Base-by-base conservation (phyloP, 768 basidiomycete genomes). In the Grammothele lineata region DNA sequence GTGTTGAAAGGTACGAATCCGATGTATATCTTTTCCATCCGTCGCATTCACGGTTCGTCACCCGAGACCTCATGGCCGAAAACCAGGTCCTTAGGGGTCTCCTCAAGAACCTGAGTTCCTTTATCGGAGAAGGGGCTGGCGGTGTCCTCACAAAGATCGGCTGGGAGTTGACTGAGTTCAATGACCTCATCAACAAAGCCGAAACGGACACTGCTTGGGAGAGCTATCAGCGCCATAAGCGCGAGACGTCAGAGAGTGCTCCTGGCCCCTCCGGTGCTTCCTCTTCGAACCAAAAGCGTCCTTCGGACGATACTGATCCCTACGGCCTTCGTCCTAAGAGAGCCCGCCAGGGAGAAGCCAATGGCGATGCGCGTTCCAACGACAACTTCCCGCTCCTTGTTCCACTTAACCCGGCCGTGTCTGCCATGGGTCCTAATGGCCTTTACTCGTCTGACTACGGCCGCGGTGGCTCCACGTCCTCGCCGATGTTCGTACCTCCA, bases 161-260 rank as follows among this genome's bases (percentile, higher is more conserved):
- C 19, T 92, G 87, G 80, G 77, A 85, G 24, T 59, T 78, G 59
- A 70, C 77, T 37, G 87, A 89, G 59, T 92, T 94, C 62, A 83
- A 87, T 53, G 80, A 77, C 40, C 88, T 84, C 54, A 70, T 95
- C 53, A 91, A 87, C 66, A 83, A 82, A 57, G 80, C 87, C 0
- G 93, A 96, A 68, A 93, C 92, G 0, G 93, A 95, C 60, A 92
- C 91, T 1, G 92, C 92, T 27, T 92, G 87, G 76, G 92, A 95
- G 61, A 85, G 90, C 42, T 93, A 85, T 58, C 84, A 90, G 52
- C 56, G 74, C 4, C 80, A 91, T 55, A 93, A 85, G 64, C 67
- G 70, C 26, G 73, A 72, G 6, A 33, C 61, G 55, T 40, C 37
- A 10, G 38, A 54, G 44, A 75, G 74, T 51, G 46, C 62, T 25